phyloP scores from a whole-genome alignment of 164 flowering plant genomes.

The Vitis rotundifolia region DNA sequence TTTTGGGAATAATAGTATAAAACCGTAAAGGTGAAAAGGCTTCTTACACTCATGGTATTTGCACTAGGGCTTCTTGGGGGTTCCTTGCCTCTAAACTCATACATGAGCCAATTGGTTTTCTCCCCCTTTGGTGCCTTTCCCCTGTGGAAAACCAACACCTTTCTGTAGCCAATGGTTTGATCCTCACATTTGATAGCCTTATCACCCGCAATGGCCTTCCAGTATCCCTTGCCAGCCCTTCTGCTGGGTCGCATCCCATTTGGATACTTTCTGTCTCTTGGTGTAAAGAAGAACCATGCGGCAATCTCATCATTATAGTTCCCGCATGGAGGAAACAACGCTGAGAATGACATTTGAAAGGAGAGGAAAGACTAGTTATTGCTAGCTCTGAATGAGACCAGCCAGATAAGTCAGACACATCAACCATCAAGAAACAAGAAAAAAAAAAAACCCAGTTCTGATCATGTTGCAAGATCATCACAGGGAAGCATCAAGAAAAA shows the following conservation, averaged over 20 bases:
- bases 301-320: not conserved
- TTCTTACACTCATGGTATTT: constrained; percentile 6
- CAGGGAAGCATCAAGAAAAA: not conserved
- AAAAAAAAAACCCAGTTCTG: not conserved
- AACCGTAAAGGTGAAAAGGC: too few relatives aligned
- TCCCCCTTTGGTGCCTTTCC: constrained; percentile 7
- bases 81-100: constrained; percentile 3
- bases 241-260: constrained; percentile 17
- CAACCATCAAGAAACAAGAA: too few relatives aligned
- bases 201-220: constrained; percentile 21
- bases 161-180: not conserved
- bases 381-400: too few relatives aligned
- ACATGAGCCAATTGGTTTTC: constrained; percentile 20
- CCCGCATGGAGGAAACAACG: not conserved
- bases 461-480: not conserved
- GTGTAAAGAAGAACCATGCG: constrained; percentile 19
- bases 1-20: too few relatives aligned
- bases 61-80: not conserved
- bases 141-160: constrained; percentile 6
- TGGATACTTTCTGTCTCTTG: constrained; percentile 12
- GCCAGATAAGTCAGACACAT: too few relatives aligned
- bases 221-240: constrained; percentile 14
- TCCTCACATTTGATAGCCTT: not conserved
- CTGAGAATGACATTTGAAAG: too few relatives aligned
- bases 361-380: too few relatives aligned